Base-by-base conservation (phyloP, 257 asterid species). In the Echium plantagineum region DNA sequence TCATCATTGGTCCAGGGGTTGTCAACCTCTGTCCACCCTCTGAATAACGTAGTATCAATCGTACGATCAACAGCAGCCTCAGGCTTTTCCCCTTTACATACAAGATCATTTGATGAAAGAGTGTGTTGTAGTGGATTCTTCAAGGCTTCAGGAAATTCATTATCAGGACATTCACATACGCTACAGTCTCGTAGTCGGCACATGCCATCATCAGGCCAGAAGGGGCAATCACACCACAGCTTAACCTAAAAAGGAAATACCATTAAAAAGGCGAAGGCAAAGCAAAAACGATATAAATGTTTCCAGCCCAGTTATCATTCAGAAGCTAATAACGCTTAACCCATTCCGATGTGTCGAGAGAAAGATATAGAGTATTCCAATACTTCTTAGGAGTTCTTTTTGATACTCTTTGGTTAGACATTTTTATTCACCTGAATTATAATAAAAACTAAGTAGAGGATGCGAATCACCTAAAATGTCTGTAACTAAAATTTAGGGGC, bases 191-290 rank as follows among this genome's bases (percentile, higher is more conserved):
- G 60, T 76, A 73, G 69, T 15, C 15, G 76, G 71, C 87, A 85
- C 82, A 80, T 69, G 10, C 83, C 90, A 73, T 85, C 81, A 68
- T 78, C 87, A 3, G 82, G 82, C 90, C 94, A 82, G 69, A 84
- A 79, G 15, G 89, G 94, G 67, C 94, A 85, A 73, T 85, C 87
- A 69, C 90, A 85, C 85, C 87, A 74, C 74, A 85, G 64, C 62
- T 85, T 85, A 12, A 80, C 85, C 94, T 85, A 55, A 35, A 15
- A 66, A 7, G 4, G 16, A 59, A 57, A 24, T 18, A 12, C 15
- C 2, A 13, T 21, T 4, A 5, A 30, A 18, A 38, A 17, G 6
- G 19, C 4, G 28, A 28, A 15, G n/a, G n/a, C 26, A 24, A 24
- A 24, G 9, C 49, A 26, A n/a, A 10, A 53, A 53, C 6, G 1